A percentile compares a stretch with the other conserved stretches of the same genome.
Evolutionary conservation across 306 rosid species (phyloP).

Genomic region (Casuarina equisetifolia): DNA sequence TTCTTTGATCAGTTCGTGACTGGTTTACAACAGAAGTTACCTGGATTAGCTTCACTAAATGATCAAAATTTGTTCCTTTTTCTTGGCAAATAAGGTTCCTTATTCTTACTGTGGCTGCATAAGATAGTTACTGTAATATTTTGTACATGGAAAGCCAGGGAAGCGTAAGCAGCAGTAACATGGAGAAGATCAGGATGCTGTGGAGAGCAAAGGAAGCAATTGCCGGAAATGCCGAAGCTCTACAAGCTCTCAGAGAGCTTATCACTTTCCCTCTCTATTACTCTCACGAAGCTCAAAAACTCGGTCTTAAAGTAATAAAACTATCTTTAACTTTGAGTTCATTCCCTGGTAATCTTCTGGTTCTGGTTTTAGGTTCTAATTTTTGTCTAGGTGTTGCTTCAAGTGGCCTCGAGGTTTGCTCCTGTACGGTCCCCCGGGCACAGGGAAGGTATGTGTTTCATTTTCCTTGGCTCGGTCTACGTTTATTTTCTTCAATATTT

Average conservation of each 20-base stretch:
- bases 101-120: slow-evolving; percentile 20
- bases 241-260: slow-evolving; percentile 74
- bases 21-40: neutral
- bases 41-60: neutral
- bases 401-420: slow-evolving; percentile 91
- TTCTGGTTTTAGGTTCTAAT: neutral
- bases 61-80: neutral
- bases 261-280: slow-evolving; percentile 56
- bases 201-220: slow-evolving; percentile 77
- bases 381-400: slow-evolving; percentile 30
- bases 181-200: neutral
- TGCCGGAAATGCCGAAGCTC: slow-evolving; percentile 72
- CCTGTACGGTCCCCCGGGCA: slow-evolving; percentile 89
- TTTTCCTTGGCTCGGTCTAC: neutral
- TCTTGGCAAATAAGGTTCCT: neutral
- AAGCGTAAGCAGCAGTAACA: slow-evolving; percentile 20
- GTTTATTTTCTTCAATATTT: neutral
- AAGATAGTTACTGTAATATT: neutral
- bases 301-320: slow-evolving; percentile 63
- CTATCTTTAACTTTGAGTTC: neutral
- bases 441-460: slow-evolving; percentile 70
- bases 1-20: neutral
- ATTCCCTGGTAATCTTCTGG: neutral
- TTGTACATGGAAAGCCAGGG: slow-evolving; percentile 33
- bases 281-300: slow-evolving; percentile 46